phyloP scores from a whole-genome alignment of 768 basidiomycete species.

The Trametes cubensis region DNA sequence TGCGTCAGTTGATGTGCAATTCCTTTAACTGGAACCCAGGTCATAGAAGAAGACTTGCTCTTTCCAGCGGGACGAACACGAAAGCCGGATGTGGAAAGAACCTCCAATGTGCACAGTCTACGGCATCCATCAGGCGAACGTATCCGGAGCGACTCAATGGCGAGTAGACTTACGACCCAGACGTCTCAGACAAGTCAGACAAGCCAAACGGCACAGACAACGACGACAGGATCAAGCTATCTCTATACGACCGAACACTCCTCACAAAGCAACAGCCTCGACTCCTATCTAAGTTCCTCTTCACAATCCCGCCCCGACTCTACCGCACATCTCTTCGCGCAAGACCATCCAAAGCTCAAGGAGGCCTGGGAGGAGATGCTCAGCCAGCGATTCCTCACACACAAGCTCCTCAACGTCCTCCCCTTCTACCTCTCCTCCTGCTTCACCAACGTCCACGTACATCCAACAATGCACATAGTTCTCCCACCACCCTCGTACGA shows the following conservation, averaged over 20 bases:
- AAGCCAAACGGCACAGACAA: slow-evolving; percentile 1
- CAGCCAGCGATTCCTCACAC: slow-evolving; percentile 54
- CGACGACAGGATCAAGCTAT: slow-evolving; percentile 9
- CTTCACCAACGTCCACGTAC: slow-evolving; percentile 55
- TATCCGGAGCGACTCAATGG: slow-evolving; percentile 16
- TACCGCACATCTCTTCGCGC: slow-evolving; percentile 36
- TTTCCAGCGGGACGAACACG: slow-evolving; percentile 49
- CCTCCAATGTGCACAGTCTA: neutral
- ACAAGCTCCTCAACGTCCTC: slow-evolving; percentile 58
- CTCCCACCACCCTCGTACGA: slow-evolving; percentile 45
- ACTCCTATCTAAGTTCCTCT: slow-evolving; percentile 6
- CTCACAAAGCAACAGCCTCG: slow-evolving; percentile 6
- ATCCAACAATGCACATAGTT: slow-evolving; percentile 50
- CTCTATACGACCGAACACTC: slow-evolving; percentile 12
- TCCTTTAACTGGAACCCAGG: slow-evolving; percentile 38
- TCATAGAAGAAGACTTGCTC: slow-evolving; percentile 74
- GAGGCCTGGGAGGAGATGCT: slow-evolving; percentile 73
- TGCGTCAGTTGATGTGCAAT: neutral
- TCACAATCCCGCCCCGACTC: slow-evolving; percentile 14
- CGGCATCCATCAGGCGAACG: slow-evolving; percentile 3
- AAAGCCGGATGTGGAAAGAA: slow-evolving; percentile 1
- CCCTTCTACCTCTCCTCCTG: slow-evolving; percentile 66
- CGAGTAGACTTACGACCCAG: slow-evolving; percentile 7
- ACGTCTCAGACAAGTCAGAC: neutral
- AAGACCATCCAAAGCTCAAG: slow-evolving; percentile 64